A percentile compares a stretch with the other conserved stretches of the same genome.
Conservation (phyloP, 805 yeast genomes). For the Metschnikowia picachoensis region DNA sequence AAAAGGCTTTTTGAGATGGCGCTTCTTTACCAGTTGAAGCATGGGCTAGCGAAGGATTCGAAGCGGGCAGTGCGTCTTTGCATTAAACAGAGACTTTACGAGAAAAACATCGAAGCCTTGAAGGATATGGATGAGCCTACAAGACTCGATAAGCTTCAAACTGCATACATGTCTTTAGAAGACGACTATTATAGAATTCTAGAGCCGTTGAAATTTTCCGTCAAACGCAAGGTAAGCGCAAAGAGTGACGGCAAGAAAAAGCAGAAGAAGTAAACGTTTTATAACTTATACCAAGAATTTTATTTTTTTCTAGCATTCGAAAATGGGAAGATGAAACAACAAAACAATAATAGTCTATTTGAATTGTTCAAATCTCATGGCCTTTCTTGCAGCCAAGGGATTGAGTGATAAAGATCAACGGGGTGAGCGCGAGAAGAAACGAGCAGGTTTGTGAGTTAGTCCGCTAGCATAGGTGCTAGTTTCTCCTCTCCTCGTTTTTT, state of each 20-base stretch:
- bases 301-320: not conserved
- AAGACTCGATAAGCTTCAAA: constrained; percentile 67
- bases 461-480: no score
- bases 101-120: constrained; percentile 78
- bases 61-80: constrained; percentile 47
- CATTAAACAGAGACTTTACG: constrained; percentile 71
- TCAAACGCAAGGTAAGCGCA: constrained; percentile 15
- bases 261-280: constrained; percentile 1
- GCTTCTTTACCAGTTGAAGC: constrained; percentile 40
- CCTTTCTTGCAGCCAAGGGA: no score
- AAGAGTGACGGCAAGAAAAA: constrained; percentile 3
- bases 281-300: not conserved
- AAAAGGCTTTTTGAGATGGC: constrained; percentile 75
- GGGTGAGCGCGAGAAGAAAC: no score
- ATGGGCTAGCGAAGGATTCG: constrained; percentile 20
- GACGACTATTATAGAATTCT: constrained; percentile 68
- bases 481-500: no score
- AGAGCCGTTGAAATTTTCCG: constrained; percentile 21
- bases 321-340: not conserved
- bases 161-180: constrained; percentile 65
- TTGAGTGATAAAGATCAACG: no score
- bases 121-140: constrained; percentile 59
- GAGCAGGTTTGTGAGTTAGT: no score
- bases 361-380: no score
- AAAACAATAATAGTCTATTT: no score